These are phyloP conservation scores for Neofusicoccum ribis DNA, from an alignment of 2,329 filamentous ascomycete genomes.

Conservation along the genomic window DNA sequence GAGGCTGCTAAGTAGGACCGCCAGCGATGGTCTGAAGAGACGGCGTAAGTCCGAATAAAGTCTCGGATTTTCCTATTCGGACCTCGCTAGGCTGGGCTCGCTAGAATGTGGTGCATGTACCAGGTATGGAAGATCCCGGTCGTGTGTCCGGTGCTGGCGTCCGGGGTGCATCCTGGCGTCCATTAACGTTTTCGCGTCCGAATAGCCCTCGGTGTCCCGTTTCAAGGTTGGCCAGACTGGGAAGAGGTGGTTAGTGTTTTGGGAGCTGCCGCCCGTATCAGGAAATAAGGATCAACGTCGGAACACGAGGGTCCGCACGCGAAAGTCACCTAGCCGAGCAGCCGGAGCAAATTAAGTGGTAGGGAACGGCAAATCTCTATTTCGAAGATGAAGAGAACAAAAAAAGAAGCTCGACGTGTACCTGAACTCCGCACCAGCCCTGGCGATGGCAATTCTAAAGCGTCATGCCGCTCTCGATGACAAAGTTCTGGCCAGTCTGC, in stretches of 20 bases:
- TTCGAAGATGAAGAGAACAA: neutral
- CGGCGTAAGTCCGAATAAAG: too few relatives aligned
- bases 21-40: too few relatives aligned
- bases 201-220: too few relatives aligned
- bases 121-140: neutral
- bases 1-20: too few relatives aligned
- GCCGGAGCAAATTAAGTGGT: neutral
- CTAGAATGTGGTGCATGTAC: too few relatives aligned
- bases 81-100: too few relatives aligned
- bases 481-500: constrained; percentile 40
- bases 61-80: too few relatives aligned
- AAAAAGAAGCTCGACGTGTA: neutral
- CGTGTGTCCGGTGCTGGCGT: too few relatives aligned
- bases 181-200: neutral
- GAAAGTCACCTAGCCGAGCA: constrained; percentile 1
- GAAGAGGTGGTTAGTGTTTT: neutral
- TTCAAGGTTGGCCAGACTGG: neutral
- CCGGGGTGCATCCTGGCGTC: neutral
- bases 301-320: neutral
- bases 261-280: neutral
- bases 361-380: neutral
- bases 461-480: constrained; percentile 38
- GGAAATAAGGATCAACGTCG: constrained; percentile 10
- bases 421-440: neutral
- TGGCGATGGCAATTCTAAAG: constrained; percentile 22